Evolutionary conservation across 176 grass and related monocot species (phyloP).

Genomic region (Rhipidocladum racemiflorum): DNA sequence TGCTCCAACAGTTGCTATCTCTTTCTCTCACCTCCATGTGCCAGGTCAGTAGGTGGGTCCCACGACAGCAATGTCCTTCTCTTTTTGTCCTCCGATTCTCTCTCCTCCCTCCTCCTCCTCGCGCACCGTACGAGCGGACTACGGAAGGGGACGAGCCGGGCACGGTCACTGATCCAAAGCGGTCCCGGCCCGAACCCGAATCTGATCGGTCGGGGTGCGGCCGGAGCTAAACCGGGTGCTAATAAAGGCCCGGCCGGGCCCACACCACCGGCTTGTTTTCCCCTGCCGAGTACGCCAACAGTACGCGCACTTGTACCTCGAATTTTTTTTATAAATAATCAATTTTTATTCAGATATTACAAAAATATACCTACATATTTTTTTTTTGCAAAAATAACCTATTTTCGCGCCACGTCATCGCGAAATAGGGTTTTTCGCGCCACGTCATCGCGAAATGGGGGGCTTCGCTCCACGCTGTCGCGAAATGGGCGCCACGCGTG

Average conservation of each 20-base stretch:
- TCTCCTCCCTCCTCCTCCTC: not conserved
- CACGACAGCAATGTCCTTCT: not conserved
- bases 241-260: not conserved
- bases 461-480: no score
- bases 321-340: no score
- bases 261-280: constrained; percentile 26
- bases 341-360: no score
- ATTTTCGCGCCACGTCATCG: no score
- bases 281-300: no score
- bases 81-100: not conserved
- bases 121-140: constrained; percentile 35
- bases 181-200: not conserved
- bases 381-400: no score
- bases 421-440: no score
- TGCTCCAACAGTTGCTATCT: no score
- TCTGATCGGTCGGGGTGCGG: constrained; percentile 6
- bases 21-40: constrained; percentile 10
- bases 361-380: no score
- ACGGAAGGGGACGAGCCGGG: constrained; percentile 26
- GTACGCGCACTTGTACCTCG: constrained; percentile 33
- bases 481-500: no score
- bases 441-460: no score
- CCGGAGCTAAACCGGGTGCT: constrained; percentile 24
- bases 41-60: constrained; percentile 35
- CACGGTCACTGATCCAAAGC: not conserved